A percentile compares a stretch with the other conserved stretches of the same genome.
Conservation (phyloP, 495 filamentous ascomycete genomes). For the Talaromyces stipitatus region DNA sequence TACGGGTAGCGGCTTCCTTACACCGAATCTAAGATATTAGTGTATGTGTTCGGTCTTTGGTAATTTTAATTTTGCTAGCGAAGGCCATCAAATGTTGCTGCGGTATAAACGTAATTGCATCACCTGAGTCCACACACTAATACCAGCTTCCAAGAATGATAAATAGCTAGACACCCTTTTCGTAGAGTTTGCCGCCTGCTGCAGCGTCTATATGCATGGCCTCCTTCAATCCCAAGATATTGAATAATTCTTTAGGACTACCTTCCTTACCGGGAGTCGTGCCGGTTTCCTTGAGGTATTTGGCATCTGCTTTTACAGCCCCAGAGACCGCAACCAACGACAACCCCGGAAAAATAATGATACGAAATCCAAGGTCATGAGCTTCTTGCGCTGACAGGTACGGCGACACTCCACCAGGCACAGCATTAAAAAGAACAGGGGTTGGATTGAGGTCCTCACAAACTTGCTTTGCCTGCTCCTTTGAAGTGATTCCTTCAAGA, state of each 20-base stretch:
- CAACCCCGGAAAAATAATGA: slow-evolving; percentile 19
- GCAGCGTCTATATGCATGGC: slow-evolving; percentile 8
- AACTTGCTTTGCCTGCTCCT: slow-evolving; percentile 11
- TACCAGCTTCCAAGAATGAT: background rate
- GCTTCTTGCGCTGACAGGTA: slow-evolving; percentile 14
- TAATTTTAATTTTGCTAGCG: background rate
- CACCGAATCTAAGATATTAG: too few species aligned
- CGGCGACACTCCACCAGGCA: slow-evolving; percentile 19
- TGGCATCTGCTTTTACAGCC: slow-evolving; percentile 2
- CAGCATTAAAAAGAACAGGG: slow-evolving; percentile 21
- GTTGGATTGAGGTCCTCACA: slow-evolving; percentile 15
- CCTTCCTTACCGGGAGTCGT: background rate
- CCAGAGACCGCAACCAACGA: slow-evolving; percentile 5
- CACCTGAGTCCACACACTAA: background rate
- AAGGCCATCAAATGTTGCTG: background rate
- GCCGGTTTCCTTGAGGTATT: slow-evolving; percentile 9
- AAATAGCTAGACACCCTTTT: background rate
- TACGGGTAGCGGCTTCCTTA: background rate
- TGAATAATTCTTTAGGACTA: slow-evolving; percentile 8
- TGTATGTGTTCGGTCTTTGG: too few species aligned
- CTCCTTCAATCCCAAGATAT: slow-evolving; percentile 8
- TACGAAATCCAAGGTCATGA: slow-evolving; percentile 16
- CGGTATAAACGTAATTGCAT: background rate
- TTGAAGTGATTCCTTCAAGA: slow-evolving; percentile 45
- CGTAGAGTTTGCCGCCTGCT: slow-evolving; percentile 5